These are phyloP conservation scores for Sporothrix inflata DNA, from an alignment of 2,329 filamentous ascomycete genomes.

Conservation along the genomic window DNA sequence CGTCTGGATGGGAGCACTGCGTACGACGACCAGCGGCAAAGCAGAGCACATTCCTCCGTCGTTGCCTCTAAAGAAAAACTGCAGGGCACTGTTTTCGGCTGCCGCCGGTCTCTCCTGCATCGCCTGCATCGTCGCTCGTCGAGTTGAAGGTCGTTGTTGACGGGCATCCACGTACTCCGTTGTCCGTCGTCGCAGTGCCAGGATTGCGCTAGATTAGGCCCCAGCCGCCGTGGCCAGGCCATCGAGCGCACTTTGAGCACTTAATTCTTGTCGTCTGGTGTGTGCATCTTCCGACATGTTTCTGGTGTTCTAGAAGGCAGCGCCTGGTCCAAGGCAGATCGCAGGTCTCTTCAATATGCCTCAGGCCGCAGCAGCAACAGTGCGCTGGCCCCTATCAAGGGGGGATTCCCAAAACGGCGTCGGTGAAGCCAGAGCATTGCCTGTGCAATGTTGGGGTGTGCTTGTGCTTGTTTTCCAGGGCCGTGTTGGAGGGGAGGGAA, in stretches of 20 bases:
- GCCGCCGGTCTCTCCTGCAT: background rate
- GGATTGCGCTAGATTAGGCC: background rate
- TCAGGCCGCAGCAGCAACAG: background rate
- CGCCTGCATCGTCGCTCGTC: background rate
- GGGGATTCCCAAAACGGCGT: constrained; percentile 26
- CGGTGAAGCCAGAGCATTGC: constrained; percentile 25
- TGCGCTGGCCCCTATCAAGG: background rate
- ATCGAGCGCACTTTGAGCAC: background rate
- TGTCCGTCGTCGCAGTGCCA: constrained; percentile 10
- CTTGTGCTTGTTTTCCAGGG: background rate
- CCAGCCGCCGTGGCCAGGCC: background rate
- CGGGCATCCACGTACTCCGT: background rate
- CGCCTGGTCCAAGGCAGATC: background rate
- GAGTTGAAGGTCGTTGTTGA: background rate
- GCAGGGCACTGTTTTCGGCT: background rate
- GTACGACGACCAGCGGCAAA: background rate
- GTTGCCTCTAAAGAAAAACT: background rate
- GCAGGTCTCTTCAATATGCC: background rate
- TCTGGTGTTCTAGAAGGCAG: background rate
- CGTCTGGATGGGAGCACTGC: background rate
- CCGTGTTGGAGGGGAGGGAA: background rate
- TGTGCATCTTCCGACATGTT: background rate
- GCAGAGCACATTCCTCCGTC: background rate
- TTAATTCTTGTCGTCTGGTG: background rate
- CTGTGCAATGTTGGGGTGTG: background rate